Evolutionary conservation across 306 rosid species (phyloP), one percentile per base, ranked within the genome.

Genomic region (Cicer arietinum): DNA sequence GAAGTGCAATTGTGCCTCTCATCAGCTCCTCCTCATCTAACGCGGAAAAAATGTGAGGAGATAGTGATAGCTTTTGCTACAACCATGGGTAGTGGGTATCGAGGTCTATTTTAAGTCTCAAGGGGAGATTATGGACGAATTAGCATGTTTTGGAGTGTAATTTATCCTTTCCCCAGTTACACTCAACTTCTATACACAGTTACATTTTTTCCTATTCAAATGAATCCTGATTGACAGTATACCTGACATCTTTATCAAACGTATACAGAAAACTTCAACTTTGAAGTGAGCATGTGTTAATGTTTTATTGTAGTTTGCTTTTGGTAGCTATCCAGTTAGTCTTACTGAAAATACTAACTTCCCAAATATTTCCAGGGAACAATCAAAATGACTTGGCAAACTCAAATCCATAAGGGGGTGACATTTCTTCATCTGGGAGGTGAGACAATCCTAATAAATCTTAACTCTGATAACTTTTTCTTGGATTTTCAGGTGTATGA

Each of bases 311-410:
- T 10, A 44, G 10, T 22, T 66, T 66, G 40, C 71, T 44, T 44
- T 11, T 44, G 18, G 54, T 18, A 66, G 46, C 50, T 74, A 14
- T 59, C 54, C 17, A 48, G 59, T 51, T 82, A 80, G 45, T 72
- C 65, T 7, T 30, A 17, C 39, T 77, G 64, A 51, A 76, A 76
- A 68, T 74, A 53, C 80, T 43, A 43, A 75, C 63, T 61, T 64
- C 35, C 40, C 20, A 68, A 66, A 63, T 81, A 73, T 77, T 85
- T 79, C 52, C 69, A 91, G 98, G 91, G 69, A 86, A 75, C 84
- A 82, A 70, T 80, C 89, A 86, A 80, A 73, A 62, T 54, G 90
- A 86, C 25, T 53, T 65, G 64, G 39, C 78, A 79, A 87, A 82
- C 81, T 50, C 80, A 80, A 86, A 82, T 84, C 84, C 79, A 65